Conservation (phyloP, 176 grass and related monocot species). For the Ensete ventricosum region DNA sequence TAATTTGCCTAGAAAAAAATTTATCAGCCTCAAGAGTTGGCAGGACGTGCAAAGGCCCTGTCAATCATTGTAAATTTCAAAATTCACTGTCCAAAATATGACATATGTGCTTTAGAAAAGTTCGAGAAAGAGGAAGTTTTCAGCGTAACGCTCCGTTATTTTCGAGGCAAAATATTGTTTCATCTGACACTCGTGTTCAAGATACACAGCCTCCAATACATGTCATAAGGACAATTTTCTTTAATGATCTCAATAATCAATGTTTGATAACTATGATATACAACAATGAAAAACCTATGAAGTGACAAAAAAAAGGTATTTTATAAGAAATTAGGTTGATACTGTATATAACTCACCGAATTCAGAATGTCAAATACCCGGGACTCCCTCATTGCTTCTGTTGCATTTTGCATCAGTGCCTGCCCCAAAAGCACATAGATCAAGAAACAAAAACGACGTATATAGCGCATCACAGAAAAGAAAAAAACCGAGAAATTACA, state of each 20-base stretch:
- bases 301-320: neutral
- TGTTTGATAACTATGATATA: neutral
- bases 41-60: neutral
- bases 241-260: no score
- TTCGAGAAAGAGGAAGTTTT: no score
- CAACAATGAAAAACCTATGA: neutral
- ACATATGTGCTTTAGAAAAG: no score
- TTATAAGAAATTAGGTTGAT: neutral
- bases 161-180: no score
- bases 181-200: no score
- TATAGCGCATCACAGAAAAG: no score
- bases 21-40: neutral
- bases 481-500: neutral
- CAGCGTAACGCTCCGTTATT: no score
- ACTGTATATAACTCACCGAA: conserved; percentile 3
- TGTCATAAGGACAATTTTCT: no score
- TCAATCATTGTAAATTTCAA: neutral
- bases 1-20: no score
- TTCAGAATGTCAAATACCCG: conserved; percentile 14
- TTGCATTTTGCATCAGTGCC: conserved; percentile 16
- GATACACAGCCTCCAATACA: no score
- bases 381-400: conserved; percentile 17
- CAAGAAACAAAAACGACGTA: neutral
- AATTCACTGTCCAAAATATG: neutral
- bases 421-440: neutral